Base-by-base conservation (phyloP, 805 yeast genomes). In the Debaryomyces maramus region DNA sequence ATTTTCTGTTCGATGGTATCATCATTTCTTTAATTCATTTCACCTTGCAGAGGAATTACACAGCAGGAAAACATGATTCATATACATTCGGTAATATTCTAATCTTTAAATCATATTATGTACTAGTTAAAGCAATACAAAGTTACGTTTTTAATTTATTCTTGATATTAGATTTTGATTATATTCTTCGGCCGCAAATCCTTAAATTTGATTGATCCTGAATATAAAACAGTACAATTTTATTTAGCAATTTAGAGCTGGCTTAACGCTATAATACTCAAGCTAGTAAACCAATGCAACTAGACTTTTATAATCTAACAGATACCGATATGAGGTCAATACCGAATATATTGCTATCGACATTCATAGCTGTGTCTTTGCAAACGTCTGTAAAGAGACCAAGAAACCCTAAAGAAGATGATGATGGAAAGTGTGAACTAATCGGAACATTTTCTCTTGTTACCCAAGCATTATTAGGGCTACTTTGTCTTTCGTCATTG, bases 361-460 rank as follows among this genome's bases (percentile, higher is more conserved):
- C 21, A 24, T 24, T 24, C 28, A 15, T 24, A 6, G 28, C 28
- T 6, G 6, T 24, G 13, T 24, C 28, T 24, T 24, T 24, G 11
- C 28, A 5, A 24, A 24, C 34, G 19, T 10, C 34, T n/a, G 15
- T n/a, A n/a, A 20, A 18, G n/a, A 32, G 34, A n/a, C 23, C 34
- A 17, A 17, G n/a, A 8, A 21, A 32, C 8, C 34, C 14, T 8
- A 13, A 24, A 23, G 40, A 38, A 16, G 48, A 38, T 9, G 55
- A 55, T 18, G 63, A 55, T 19, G 64, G 63, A 37, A 66, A 68
- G 41, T 70, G 75, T 53, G 74, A 69, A 47, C 51, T 70, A 11
- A 62, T 91, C 22, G 98, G 98, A 1, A 91, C 97, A 3, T 85
- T 89, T 43, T 88, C 97, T 0, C 69, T 91, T 22, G 39, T 83